Evolutionary conservation across 495 filamentous ascomycete genomes (phyloP).

Genomic region (Neurospora intermedia): DNA sequence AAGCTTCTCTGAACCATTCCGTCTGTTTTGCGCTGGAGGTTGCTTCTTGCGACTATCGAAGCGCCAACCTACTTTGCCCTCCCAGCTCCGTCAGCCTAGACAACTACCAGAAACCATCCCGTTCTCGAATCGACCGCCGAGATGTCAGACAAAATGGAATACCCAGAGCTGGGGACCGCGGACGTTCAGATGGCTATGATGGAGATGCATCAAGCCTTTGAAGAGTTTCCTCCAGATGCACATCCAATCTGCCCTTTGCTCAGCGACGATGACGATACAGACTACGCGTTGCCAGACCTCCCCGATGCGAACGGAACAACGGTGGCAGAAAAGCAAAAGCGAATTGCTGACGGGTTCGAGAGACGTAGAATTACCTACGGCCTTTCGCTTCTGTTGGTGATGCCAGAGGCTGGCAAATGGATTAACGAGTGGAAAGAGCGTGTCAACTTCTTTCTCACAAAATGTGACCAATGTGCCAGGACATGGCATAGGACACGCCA

Average conservation of each 20-base stretch:
- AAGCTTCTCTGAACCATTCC: neutral
- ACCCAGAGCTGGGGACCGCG: constrained; percentile 1
- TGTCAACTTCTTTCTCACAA: constrained; percentile 39
- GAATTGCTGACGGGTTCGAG: constrained; percentile 35
- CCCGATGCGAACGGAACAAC: constrained; percentile 19
- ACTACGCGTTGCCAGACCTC: constrained; percentile 43
- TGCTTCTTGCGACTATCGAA: neutral
- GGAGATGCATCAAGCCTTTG: constrained; percentile 20
- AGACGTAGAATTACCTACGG: constrained; percentile 49
- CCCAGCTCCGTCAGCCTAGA: neutral
- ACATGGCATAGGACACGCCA: constrained; percentile 59
- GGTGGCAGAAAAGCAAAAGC: constrained; percentile 27
- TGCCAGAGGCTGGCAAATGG: constrained; percentile 49
- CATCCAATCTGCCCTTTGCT: constrained; percentile 37
- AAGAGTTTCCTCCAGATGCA: constrained; percentile 15
- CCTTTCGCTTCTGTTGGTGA: constrained; percentile 58
- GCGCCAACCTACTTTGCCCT: neutral
- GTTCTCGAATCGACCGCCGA: constrained; percentile 1
- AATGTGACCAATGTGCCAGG: constrained; percentile 70
- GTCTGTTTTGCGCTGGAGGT: neutral
- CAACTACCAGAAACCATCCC: neutral
- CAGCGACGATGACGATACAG: constrained; percentile 31
- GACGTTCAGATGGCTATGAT: constrained; percentile 12
- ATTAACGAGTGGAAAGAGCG: constrained; percentile 46
- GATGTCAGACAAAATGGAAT: constrained; percentile 11